Percentiles rank a stretch among this genome's conserved stretches.
These are phyloP conservation scores for Ambrosia trifida DNA, from an alignment of 129 eudicot species.

Conservation along the genomic window DNA sequence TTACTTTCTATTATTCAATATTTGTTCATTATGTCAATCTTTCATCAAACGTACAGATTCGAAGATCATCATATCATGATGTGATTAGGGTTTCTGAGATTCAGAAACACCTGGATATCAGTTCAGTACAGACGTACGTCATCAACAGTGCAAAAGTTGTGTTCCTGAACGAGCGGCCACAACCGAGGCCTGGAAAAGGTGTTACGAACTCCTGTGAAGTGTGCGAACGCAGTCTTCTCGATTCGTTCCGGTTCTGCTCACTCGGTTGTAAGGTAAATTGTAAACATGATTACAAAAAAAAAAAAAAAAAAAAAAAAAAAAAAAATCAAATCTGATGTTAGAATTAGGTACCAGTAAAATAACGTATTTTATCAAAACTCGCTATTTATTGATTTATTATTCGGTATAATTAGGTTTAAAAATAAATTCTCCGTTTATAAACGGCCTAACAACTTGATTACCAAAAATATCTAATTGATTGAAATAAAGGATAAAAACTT, in stretches of 20 bases:
- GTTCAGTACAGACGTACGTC: constrained; percentile 81
- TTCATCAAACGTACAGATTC: constrained; percentile 50
- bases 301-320: too few relatives aligned
- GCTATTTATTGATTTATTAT: too few relatives aligned
- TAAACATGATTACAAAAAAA: not conserved
- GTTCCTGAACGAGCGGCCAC: constrained; percentile 87
- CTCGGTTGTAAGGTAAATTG: constrained; percentile 86
- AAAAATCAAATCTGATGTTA: not conserved
- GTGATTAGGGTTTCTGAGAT: constrained; percentile 85
- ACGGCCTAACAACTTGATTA: too few relatives aligned
- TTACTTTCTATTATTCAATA: not conserved
- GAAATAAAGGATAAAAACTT: too few relatives aligned
- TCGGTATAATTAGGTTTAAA: too few relatives aligned
- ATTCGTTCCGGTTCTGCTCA: constrained; percentile 86
- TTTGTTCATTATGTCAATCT: not conserved
- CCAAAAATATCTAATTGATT: too few relatives aligned
- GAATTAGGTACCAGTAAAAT: too few relatives aligned
- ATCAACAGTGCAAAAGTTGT: constrained; percentile 95
- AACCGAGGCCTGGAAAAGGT: constrained; percentile 93
- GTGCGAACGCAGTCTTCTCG: constrained; percentile 90
- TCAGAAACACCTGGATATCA: constrained; percentile 80
- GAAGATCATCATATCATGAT: constrained; percentile 96
- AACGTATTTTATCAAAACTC: too few relatives aligned
- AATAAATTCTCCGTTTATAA: too few relatives aligned
- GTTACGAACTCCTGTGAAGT: constrained; percentile 87